Percentiles rank a stretch among this genome's conserved stretches.
Evolutionary conservation across 345 rosid genomes (phyloP).

Genomic region (Pelargonium nanum): DNA sequence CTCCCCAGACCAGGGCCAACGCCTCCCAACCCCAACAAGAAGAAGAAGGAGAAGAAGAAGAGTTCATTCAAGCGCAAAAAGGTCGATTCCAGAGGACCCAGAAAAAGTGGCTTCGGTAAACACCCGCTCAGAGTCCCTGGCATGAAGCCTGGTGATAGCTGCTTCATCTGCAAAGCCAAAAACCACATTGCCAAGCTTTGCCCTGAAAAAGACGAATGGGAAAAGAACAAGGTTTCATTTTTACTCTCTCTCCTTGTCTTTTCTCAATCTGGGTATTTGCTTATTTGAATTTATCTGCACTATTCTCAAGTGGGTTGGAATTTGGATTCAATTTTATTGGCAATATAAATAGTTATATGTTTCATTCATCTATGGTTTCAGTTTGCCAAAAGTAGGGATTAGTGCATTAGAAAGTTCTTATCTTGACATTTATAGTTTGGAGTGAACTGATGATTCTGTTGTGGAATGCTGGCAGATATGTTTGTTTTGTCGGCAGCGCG

Average conservation of each 20-base stretch:
- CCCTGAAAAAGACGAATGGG: constrained; percentile 82
- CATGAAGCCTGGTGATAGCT: constrained; percentile 88
- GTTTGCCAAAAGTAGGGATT: too few relatives aligned
- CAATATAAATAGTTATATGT: too few relatives aligned
- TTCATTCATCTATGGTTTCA: too few relatives aligned
- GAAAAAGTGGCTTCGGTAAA: constrained; percentile 29
- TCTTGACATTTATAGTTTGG: not conserved
- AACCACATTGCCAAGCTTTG: constrained; percentile 82
- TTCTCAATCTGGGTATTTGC: not conserved
- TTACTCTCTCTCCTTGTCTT: not conserved
- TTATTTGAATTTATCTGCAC: not conserved
- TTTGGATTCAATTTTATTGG: not conserved
- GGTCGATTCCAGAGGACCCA: constrained; percentile 22
- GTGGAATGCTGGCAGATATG: constrained; percentile 42
- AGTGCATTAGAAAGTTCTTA: too few relatives aligned
- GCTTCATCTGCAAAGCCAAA: constrained; percentile 66
- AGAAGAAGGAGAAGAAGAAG: constrained; percentile 35
- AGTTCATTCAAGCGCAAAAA: constrained; percentile 48
- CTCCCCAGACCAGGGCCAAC: constrained; percentile 60
- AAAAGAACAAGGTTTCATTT: constrained; percentile 59
- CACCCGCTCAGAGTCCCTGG: constrained; percentile 91
- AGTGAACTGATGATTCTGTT: too few relatives aligned
- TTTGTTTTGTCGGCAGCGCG: constrained; percentile 66
- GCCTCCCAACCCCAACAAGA: constrained; percentile 56
- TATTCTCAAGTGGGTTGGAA: not conserved